These are phyloP conservation scores for Xylariales sp. DNA, from an alignment of 2,329 filamentous ascomycete genomes.

Conservation along the genomic window DNA sequence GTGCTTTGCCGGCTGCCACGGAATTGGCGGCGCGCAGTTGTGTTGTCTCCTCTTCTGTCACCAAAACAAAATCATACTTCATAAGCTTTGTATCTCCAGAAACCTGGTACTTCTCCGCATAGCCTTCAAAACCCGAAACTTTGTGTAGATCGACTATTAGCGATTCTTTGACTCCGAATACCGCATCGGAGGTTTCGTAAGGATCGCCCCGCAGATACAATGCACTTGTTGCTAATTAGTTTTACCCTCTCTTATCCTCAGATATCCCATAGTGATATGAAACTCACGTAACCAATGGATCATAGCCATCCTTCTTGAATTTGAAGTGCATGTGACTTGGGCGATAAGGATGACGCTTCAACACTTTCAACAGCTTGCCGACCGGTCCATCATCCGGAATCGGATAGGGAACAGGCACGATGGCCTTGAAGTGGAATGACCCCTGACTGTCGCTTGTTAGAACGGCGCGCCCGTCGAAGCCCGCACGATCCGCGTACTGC, in stretches of 20 bases:
- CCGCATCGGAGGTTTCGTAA: no score
- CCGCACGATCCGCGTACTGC: conserved; percentile 61
- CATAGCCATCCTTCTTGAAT: conserved; percentile 76
- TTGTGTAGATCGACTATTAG: no score
- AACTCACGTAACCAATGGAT: conserved; percentile 77
- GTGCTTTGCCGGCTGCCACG: neutral
- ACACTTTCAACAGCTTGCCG: conserved; percentile 59
- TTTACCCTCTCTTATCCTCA: no score
- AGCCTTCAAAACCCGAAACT: no score
- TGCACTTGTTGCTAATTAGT: no score
- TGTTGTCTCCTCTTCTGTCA: neutral
- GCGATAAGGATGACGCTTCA: conserved; percentile 70
- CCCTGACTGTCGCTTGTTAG: conserved; percentile 67
- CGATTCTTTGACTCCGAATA: no score
- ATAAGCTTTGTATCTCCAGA: no score
- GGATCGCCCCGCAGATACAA: no score
- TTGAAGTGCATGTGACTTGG: conserved; percentile 85
- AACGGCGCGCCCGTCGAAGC: conserved; percentile 69
- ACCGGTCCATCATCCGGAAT: conserved; percentile 84
- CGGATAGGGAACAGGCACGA: conserved; percentile 79
- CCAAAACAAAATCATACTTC: neutral
- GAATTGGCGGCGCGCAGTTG: neutral
- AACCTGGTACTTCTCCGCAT: no score
- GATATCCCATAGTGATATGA: no score
- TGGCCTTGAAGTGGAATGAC: conserved; percentile 77